Base-by-base conservation (phyloP, 2,329 filamentous ascomycete genomes). In the Dendrostoma leiphaemia region DNA sequence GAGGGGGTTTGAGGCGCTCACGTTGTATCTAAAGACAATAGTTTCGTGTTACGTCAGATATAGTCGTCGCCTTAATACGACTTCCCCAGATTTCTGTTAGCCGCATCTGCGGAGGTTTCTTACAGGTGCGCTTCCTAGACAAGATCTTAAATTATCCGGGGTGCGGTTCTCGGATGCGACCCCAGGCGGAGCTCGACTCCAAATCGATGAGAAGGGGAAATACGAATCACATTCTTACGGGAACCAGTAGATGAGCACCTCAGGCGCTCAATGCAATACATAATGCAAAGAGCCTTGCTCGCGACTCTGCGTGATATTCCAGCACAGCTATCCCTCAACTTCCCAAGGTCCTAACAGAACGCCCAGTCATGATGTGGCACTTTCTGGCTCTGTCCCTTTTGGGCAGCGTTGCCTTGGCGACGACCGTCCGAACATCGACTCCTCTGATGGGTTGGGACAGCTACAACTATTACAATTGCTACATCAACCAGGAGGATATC, bases 381-480 rank as follows among this genome's bases (percentile, higher is more conserved):
- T 28, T 53, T 15, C 26, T 53, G 17, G 37, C 34, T 21, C 47
- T 53, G 38, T 34, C 38, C 54, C 41, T 49, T 40, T 24, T 45
- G 41, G 13, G 54, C 45, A 35, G 29, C 26, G 21, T 52, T n/a
- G 56, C 48, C 38, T 58, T 52, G 13, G 45, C 52, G 8, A 43
- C 43, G 6, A 58, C 52, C 9, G 48, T 58, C 15, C 56, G 56
- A 13, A 54, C 56, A 1, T 48, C 52, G 4, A 71, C 71, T 1
- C 74, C 75, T 2, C 71, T 72, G 0, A 75, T 77, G 74, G 73
- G 80, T 12, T 85, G 81, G 81, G 84, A 84, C 57, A 78, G 75
- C 2, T 85, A 85, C 60, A 85, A 85, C 51, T 70, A 76, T 37
- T 82, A 80, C 64, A 70, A 67, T 47, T 83, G 80, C 62, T 65